Base-by-base conservation (phyloP, 2,329 filamentous ascomycete genomes). In the Apiospora phragmitis region DNA sequence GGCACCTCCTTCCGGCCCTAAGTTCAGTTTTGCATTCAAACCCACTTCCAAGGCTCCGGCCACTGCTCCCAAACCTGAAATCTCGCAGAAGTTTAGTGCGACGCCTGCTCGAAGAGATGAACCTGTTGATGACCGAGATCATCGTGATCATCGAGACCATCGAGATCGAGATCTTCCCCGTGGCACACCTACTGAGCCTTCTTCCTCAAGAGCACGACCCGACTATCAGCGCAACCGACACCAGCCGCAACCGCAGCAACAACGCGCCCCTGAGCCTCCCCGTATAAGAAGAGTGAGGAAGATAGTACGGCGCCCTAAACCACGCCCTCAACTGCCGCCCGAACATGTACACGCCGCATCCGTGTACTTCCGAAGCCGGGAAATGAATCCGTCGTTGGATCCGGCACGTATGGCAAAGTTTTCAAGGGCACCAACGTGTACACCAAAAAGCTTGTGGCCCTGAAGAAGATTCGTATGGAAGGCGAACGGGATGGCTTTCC, bases 381-480 rank as follows among this genome's bases (percentile, higher is more conserved):
- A n/a, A 97, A 98, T 76, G 95, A 97, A 79, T 98, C 95, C 0
- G 95, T 98, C 0, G 92, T 98, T 26, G 95, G 95, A 21, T 97
- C 95, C 59, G 95, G 95, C 14, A 98, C 95, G 0, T 98, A 98
- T 77, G 96, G 94, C 68, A 97, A 97, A 80, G 94, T 97, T 5
- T 97, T 97, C 85, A 97, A 97, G 80, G 94, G 91, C n/a, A 85
- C 94, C 11, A 94, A 97, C 77, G 93, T 96, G n/a, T 97, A 97
- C 79, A 97, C 93, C 1, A 93, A 93, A 75, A 89, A 90, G 51
- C 87, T 93, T 71, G 94, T 97, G 32, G 94, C 94, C 1, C 85
- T 97, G 71, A 97, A 97, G 83, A 92, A 93, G 77, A 97, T 97
- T 72, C 91, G 94, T 14, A 97, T 97, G 94, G 94, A 97, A 80